Base-by-base conservation (phyloP, 2,329 filamentous ascomycete species). In the Pyrenochaeta sp. region DNA sequence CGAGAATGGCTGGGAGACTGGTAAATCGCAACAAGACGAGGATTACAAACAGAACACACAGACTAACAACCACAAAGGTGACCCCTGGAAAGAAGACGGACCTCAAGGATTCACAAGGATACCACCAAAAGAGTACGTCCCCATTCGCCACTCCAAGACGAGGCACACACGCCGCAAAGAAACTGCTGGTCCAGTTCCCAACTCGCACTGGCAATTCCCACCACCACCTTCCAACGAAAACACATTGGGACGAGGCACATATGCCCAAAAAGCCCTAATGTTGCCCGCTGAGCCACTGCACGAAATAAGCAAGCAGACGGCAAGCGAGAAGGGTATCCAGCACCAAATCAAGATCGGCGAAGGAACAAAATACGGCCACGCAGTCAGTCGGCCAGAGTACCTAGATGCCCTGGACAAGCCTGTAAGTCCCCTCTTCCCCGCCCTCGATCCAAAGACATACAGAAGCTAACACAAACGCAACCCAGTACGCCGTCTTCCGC, bases 401-500 rank as follows among this genome's bases (percentile, higher is more conserved):
- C 28, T 77, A 4, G 76, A 78, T 51, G 39, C 48, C 0, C 20
- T 68, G 2, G 60, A 61, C 1, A 54, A 40, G 11, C 65, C 68
- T n/a, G 55, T 55, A 39, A 47, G 48, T 44, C 2, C 20, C 10
- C n/a, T 15, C n/a, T 15, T 21, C 18, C 29, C 34, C 19, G 10
- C 42, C 27, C 27, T 4, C 18, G 18, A 13, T 29, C 17, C 13
- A 19, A 20, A 11, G 22, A 29, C 7, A 37, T 13, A 34, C 18
- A 24, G 13, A 14, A 6, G 19, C 28, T 37, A 21, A 45, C 23
- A 38, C 21, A 3, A 26, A n/a, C n/a, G n/a, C n/a, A 2, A 18
- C n/a, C 9, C 72, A 73, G 17, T 78, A 76, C 44, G 76, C 75
- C 0, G 71, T 78, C 8, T 78, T 79, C 55, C 67, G 68, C n/a